Percentiles rank a stretch among this genome's conserved stretches.
phyloP scores from a whole-genome alignment of 441 rosid genomes.

The Rhodomyrtus psidioides region DNA sequence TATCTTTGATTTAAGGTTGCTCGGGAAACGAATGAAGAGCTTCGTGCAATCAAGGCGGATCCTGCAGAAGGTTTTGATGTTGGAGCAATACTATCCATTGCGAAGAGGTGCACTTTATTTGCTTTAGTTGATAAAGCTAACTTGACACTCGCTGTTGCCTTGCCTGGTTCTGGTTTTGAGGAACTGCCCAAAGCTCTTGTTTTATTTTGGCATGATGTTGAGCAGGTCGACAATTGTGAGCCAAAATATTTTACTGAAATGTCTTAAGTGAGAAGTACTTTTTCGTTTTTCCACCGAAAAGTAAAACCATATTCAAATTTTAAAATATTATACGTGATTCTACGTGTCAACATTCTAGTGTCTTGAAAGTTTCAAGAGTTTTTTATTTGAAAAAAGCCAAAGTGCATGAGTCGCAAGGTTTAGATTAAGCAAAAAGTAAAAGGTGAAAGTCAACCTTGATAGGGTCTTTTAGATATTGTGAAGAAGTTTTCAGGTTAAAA shows the following conservation, averaged over 20 bases:
- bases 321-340: not conserved
- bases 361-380: not conserved
- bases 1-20: slow-evolving; percentile 55
- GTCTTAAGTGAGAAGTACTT: not conserved
- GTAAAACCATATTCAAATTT: not conserved
- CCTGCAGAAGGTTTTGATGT: slow-evolving; percentile 93
- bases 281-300: not conserved
- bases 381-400: not conserved
- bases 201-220: not conserved
- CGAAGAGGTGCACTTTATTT: slow-evolving; percentile 67
- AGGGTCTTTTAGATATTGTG: not conserved
- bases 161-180: not conserved
- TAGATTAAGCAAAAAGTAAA: not conserved
- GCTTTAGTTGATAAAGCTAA: slow-evolving; percentile 8
- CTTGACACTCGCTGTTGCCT: slow-evolving; percentile 5
- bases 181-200: not conserved
- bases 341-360: not conserved
- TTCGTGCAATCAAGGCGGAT: slow-evolving; percentile 76
- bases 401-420: not conserved
- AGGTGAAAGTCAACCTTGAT: not conserved
- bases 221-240: not conserved
- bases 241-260: not conserved
- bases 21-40: slow-evolving; percentile 99
- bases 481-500: not conserved
- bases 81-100: slow-evolving; percentile 80